These are phyloP conservation scores for Anethum foeniculum DNA, from an alignment of 140 eudicot species.

Conservation along the genomic window DNA sequence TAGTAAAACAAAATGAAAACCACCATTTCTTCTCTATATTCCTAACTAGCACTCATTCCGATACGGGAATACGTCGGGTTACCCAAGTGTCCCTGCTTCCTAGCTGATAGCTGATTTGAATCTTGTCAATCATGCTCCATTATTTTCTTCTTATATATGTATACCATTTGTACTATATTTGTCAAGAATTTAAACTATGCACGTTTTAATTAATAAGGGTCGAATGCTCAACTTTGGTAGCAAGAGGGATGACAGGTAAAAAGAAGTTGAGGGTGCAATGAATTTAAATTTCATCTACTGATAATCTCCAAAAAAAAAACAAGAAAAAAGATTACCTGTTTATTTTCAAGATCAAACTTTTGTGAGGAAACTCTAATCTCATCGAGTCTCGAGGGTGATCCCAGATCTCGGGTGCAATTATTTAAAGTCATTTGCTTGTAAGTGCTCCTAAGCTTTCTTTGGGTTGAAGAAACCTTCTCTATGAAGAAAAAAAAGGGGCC, in stretches of 20 bases:
- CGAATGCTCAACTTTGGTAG: neutral
- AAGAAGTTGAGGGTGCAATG: neutral
- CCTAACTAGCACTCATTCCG: too few species aligned
- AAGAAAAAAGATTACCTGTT: constrained; percentile 23
- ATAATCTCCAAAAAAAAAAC: neutral
- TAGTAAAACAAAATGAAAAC: constrained; percentile 44
- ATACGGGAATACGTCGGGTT: too few species aligned
- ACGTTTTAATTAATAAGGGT: neutral
- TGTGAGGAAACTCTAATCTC: constrained; percentile 31
- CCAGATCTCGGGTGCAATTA: constrained; percentile 22
- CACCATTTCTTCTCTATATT: constrained; percentile 9
- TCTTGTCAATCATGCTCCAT: neutral
- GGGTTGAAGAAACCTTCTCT: constrained; percentile 18
- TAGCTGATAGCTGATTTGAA: neutral
- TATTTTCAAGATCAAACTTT: constrained; percentile 22
- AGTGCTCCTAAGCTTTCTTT: constrained; percentile 16
- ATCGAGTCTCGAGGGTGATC: constrained; percentile 30
- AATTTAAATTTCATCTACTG: neutral
- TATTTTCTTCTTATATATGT: neutral
- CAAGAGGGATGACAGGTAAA: neutral
- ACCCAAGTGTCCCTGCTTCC: too few species aligned
- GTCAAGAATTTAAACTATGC: neutral
- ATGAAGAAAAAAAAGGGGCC: constrained; percentile 35
- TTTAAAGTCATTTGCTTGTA: constrained; percentile 22
- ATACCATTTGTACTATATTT: neutral